These are phyloP conservation scores for Eucalyptus coolabah DNA, from an alignment of 345 rosid genomes.

Conservation along the genomic window DNA sequence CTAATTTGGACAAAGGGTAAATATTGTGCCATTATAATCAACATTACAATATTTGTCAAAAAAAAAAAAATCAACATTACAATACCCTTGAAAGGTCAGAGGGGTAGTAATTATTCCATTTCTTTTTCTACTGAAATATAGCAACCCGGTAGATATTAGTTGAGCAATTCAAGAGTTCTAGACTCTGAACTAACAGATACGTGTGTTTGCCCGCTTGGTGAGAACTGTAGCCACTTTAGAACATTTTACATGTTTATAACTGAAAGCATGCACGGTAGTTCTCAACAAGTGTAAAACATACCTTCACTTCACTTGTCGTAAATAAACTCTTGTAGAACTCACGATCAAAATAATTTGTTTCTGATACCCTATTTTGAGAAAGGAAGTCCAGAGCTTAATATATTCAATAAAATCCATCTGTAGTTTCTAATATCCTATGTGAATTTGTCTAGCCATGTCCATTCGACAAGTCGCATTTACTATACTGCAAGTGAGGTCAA, in stretches of 20 bases:
- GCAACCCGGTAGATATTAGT: neutral
- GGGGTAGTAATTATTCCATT: neutral
- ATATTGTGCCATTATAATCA: neutral
- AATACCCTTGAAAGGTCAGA: neutral
- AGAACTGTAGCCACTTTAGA: neutral
- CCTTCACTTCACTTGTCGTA: neutral
- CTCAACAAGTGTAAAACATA: neutral
- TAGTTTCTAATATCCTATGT: neutral
- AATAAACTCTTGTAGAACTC: neutral
- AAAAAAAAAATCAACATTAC: no score
- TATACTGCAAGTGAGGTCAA: neutral
- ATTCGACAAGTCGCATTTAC: neutral
- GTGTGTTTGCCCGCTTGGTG: neutral
- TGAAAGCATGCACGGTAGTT: neutral
- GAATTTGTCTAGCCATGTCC: neutral
- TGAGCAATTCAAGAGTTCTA: neutral
- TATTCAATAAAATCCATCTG: neutral
- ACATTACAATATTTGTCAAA: no score
- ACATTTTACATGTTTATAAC: neutral
- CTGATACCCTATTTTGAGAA: neutral
- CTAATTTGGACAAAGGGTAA: neutral
- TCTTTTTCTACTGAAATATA: neutral
- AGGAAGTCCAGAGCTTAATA: neutral
- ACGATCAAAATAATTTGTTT: neutral
- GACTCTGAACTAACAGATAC: neutral